These are phyloP conservation scores for Rhizopogon vesiculosus DNA, from an alignment of 768 basidiomycete species.

Conservation along the genomic window DNA sequence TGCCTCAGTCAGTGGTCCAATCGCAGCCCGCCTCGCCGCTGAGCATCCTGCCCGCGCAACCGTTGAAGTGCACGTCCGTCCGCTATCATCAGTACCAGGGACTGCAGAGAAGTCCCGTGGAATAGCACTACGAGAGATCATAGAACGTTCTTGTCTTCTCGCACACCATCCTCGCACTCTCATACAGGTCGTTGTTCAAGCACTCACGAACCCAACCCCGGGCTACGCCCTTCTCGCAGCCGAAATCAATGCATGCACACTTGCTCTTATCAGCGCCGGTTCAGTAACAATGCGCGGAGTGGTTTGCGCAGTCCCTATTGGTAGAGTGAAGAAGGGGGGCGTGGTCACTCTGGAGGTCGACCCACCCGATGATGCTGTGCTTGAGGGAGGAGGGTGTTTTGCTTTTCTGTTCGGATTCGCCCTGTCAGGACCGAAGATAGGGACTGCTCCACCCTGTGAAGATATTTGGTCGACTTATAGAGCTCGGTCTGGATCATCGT, in stretches of 20 bases:
- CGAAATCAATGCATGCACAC: conserved; percentile 64
- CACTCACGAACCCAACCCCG: conserved; percentile 28
- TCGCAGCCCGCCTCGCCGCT: conserved; percentile 63
- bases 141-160: conserved; percentile 64
- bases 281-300: conserved; percentile 73
- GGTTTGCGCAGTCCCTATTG: conserved; percentile 64
- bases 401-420: conserved; percentile 52
- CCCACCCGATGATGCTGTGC: conserved; percentile 37
- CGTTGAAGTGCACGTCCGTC: conserved; percentile 70
- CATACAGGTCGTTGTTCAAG: conserved; percentile 75
- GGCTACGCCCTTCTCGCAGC: conserved; percentile 49
- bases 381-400: conserved; percentile 57
- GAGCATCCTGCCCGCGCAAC: conserved; percentile 73
- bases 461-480: conserved; percentile 21
- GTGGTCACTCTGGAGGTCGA: conserved; percentile 41
- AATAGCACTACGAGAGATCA: conserved; percentile 46
- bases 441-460: conserved; percentile 18
- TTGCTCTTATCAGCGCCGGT: conserved; percentile 64
- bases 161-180: conserved; percentile 66
- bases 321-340: conserved; percentile 20
- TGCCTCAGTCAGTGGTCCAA: conserved; percentile 76
- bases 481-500: conserved; percentile 14
- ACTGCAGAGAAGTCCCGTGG: conserved; percentile 63
- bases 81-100: conserved; percentile 63
- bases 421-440: neutral